Evolutionary conservation across 139 green algal genomes (phyloP).

Genomic region (Auxenochlorella pyrenoidosa): DNA sequence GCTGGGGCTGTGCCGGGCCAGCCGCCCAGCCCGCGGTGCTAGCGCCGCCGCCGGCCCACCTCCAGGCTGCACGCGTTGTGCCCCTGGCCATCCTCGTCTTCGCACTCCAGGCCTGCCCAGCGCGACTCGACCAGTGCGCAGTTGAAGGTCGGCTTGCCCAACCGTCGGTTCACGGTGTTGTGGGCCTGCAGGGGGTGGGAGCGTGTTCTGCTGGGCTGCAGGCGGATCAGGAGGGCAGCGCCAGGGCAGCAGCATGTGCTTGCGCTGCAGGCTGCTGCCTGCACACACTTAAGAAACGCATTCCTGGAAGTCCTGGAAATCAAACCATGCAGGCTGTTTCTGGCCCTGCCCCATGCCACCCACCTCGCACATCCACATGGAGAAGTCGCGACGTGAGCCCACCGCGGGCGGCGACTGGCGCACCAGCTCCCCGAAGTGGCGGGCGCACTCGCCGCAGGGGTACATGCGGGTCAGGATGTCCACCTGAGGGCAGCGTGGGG

Average conservation of each 20-base stretch:
- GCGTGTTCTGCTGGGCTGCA: too few species aligned
- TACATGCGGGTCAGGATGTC: slow-evolving; percentile 89
- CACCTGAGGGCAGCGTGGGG: slow-evolving; percentile 34
- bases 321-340: too few species aligned
- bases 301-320: too few species aligned
- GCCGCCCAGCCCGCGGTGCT: neutral
- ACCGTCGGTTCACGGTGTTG: slow-evolving; percentile 84
- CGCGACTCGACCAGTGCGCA: slow-evolving; percentile 76
- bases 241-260: neutral
- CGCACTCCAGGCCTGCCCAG: slow-evolving; percentile 82
- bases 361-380: slow-evolving; percentile 83
- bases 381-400: slow-evolving; percentile 58
- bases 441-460: slow-evolving; percentile 90
- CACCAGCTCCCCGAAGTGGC: slow-evolving; percentile 87
- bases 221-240: neutral
- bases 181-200: slow-evolving; percentile 51
- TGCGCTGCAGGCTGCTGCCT: too few species aligned
- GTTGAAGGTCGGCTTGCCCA: slow-evolving; percentile 90
- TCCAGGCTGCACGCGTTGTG: slow-evolving; percentile 38
- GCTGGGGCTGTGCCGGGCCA: neutral
- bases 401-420: neutral
- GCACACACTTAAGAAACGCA: too few species aligned
- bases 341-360: neutral
- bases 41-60: neutral
- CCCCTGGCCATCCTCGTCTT: slow-evolving; percentile 41